These are phyloP conservation scores for Prinsepia uniflora DNA, from an alignment of 306 rosid genomes.

Conservation along the genomic window DNA sequence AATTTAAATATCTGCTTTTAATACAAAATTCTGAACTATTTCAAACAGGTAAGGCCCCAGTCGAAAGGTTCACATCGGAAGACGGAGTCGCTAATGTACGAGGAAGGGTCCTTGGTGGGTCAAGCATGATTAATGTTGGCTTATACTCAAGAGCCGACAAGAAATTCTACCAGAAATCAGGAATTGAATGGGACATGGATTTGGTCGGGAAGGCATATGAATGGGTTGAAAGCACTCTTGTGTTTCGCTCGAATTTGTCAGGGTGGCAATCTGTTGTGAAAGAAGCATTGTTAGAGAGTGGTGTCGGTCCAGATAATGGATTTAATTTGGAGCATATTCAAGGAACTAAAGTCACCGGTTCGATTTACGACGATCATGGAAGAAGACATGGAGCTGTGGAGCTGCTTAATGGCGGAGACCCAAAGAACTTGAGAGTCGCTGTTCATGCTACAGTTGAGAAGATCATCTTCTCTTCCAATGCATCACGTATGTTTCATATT, in stretches of 20 bases:
- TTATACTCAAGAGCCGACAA: constrained; percentile 21
- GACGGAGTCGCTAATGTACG: constrained; percentile 23
- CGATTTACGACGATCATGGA: constrained; percentile 9
- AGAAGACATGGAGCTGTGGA: constrained; percentile 35
- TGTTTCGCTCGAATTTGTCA: neutral
- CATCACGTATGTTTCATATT: neutral
- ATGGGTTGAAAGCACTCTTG: constrained; percentile 29
- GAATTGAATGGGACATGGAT: constrained; percentile 26
- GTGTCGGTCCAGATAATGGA: constrained; percentile 17
- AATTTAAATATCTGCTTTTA: no score
- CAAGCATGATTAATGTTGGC: constrained; percentile 26
- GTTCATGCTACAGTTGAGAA: constrained; percentile 21
- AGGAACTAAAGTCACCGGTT: constrained; percentile 20
- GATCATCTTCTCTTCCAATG: constrained; percentile 26
- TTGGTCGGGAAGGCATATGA: constrained; percentile 17
- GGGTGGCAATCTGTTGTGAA: constrained; percentile 8
- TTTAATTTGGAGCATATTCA: constrained; percentile 4
- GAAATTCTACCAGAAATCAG: constrained; percentile 4
- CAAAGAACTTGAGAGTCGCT: constrained; percentile 19
- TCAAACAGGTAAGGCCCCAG: neutral
- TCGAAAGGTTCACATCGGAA: constrained; percentile 7
- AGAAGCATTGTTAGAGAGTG: constrained; percentile 19
- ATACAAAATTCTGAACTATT: no score
- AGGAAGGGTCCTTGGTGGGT: constrained; percentile 32
- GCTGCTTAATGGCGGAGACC: constrained; percentile 21